phyloP scores from a whole-genome alignment of 179 eudicot species.

The Dionaea muscipula region DNA sequence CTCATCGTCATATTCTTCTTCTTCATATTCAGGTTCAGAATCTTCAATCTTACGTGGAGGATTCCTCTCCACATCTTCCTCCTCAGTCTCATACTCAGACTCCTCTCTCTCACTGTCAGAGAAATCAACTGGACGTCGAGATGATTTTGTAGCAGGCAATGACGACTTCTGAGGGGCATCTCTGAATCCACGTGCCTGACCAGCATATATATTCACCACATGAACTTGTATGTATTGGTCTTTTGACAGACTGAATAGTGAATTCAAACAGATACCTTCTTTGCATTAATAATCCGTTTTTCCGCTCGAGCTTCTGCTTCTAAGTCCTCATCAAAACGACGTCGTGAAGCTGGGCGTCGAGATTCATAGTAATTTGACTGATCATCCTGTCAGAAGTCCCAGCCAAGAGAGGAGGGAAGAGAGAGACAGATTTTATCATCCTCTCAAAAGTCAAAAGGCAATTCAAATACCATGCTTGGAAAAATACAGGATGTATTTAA shows the following conservation, averaged over 20 bases:
- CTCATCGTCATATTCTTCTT: constrained; percentile 40
- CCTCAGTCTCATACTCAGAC: constrained; percentile 95
- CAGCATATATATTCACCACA: neutral
- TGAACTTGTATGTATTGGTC: neutral
- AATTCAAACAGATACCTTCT: constrained; percentile 39
- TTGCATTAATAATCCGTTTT: constrained; percentile 81
- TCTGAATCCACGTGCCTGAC: constrained; percentile 43
- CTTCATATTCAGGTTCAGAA: constrained; percentile 61
- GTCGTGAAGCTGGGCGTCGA: constrained; percentile 55
- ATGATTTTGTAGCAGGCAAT: constrained; percentile 31
- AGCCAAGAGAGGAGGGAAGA: too few relatives aligned
- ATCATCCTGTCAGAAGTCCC: constrained; percentile 63
- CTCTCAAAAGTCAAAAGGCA: neutral
- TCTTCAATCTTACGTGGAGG: constrained; percentile 55
- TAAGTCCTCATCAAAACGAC: constrained; percentile 66
- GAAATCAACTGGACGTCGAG: constrained; percentile 66
- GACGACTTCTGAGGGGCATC: constrained; percentile 56
- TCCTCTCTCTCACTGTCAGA: constrained; percentile 82
- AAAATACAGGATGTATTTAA: neutral
- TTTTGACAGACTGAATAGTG: neutral
- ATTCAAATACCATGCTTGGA: neutral
- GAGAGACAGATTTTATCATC: too few relatives aligned
- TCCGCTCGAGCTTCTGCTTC: constrained; percentile 95
- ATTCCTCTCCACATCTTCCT: constrained; percentile 61
- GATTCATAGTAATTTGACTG: constrained; percentile 61